These are phyloP conservation scores for Penicillium cosmopolitanum DNA, from an alignment of 495 filamentous ascomycete species.

Conservation along the genomic window DNA sequence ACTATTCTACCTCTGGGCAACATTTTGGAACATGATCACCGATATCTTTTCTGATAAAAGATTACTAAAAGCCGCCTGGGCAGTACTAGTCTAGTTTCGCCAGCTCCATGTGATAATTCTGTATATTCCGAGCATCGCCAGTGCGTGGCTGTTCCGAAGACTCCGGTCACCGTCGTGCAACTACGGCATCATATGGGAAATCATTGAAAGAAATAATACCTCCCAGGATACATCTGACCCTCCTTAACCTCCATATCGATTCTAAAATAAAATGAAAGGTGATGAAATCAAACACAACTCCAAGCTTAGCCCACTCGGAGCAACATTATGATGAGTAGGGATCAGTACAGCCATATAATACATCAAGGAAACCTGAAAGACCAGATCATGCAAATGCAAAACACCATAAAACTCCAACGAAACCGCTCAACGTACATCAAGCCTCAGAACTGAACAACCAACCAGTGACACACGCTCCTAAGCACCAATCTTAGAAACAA, in stretches of 20 bases:
- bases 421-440: not conserved
- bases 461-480: not conserved
- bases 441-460: slow-evolving; percentile 1
- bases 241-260: too few relatives aligned
- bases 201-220: not conserved
- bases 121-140: not conserved
- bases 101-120: too few relatives aligned
- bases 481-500: slow-evolving; percentile 41
- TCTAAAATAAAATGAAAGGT: not conserved
- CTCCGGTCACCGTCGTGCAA: not conserved
- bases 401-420: not conserved
- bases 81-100: too few relatives aligned
- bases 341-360: not conserved
- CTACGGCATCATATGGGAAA: too few relatives aligned
- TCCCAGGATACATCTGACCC: too few relatives aligned
- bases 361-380: not conserved
- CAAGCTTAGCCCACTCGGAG: not conserved
- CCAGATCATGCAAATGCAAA: not conserved
- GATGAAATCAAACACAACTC: not conserved
- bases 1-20: too few relatives aligned
- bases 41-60: too few relatives aligned
- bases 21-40: too few relatives aligned
- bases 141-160: not conserved
- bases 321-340: slow-evolving; percentile 1
- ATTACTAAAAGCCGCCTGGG: too few relatives aligned